phyloP scores from a whole-genome alignment of 108 stramenopile species.

The Chaetoceros muelleri region DNA sequence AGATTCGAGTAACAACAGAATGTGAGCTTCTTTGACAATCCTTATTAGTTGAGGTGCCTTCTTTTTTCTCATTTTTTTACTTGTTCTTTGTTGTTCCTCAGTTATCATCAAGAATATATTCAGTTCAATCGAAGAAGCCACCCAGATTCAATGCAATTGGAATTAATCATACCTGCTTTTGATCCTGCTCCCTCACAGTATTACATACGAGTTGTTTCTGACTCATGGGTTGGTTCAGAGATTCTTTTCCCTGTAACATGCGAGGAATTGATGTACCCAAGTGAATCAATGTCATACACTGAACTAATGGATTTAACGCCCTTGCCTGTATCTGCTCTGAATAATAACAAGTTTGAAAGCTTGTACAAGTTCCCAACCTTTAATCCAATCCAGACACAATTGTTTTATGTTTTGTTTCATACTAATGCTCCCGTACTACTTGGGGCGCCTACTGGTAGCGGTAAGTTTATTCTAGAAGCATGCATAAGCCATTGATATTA shows the following conservation, averaged over 20 bases:
- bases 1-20: conserved; percentile 76
- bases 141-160: conserved; percentile 59
- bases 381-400: conserved; percentile 94
- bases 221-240: conserved; percentile 95
- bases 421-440: conserved; percentile 89
- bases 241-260: conserved; percentile 75
- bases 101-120: conserved; percentile 71
- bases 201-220: conserved; percentile 74
- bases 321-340: conserved; percentile 81
- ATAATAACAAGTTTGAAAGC: conserved; percentile 66
- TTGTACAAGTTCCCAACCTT: conserved; percentile 91
- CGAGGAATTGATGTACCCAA: conserved; percentile 65
- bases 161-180: conserved; percentile 86
- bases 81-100: conserved; percentile 1
- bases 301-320: conserved; percentile 86
- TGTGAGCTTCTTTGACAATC: conserved; percentile 16
- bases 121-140: conserved; percentile 52
- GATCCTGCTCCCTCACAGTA: conserved; percentile 88
- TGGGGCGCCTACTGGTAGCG: conserved; percentile 95
- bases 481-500: too few species aligned
- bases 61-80: conserved; percentile 3
- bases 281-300: conserved; percentile 65
- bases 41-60: neutral
- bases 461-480: too few species aligned
- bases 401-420: conserved; percentile 83